Conservation (phyloP, 345 rosid genomes). For the Citrus reticulata region DNA sequence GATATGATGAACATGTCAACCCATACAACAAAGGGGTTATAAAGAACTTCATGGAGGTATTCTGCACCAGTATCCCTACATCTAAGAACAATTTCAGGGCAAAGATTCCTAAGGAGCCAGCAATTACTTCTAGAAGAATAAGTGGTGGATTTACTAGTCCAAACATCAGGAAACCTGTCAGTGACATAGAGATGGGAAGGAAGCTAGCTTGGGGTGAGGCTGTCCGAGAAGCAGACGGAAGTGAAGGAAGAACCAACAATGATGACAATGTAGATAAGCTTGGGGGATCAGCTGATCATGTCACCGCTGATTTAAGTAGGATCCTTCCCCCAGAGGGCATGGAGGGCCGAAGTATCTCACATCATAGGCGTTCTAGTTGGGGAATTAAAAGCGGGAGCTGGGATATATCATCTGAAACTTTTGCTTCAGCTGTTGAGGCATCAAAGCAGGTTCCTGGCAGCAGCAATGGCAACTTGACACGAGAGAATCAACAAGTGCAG, state of each 20-base stretch:
- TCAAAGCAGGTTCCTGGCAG: slow-evolving; percentile 22
- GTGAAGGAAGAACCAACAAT: slow-evolving; percentile 30
- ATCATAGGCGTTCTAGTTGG: slow-evolving; percentile 51
- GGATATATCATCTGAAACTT: slow-evolving; percentile 54
- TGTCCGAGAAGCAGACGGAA: slow-evolving; percentile 18
- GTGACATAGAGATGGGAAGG: slow-evolving; percentile 67
- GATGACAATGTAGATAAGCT: slow-evolving; percentile 32
- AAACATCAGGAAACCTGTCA: slow-evolving; percentile 40
- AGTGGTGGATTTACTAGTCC: slow-evolving; percentile 32
- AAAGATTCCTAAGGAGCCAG: slow-evolving; percentile 49
- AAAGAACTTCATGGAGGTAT: slow-evolving; percentile 63
- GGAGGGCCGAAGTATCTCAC: slow-evolving; percentile 54
- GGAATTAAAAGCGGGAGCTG: slow-evolving; percentile 76
- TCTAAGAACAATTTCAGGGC: slow-evolving; percentile 80
- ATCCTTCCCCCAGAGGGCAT: slow-evolving; percentile 61
- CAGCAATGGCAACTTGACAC: slow-evolving; percentile 15
- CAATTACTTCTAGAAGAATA: slow-evolving; percentile 47
- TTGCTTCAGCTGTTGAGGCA: slow-evolving; percentile 34
- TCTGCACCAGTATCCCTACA: slow-evolving; percentile 62
- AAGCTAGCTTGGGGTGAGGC: slow-evolving; percentile 62
- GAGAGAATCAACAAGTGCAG: slow-evolving; percentile 15
- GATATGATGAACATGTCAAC: slow-evolving; percentile 56
- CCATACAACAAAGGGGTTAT: slow-evolving; percentile 76
- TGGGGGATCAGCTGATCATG: slow-evolving; percentile 23
- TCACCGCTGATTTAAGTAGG: slow-evolving; percentile 56